Evolutionary conservation across 305 asterid genomes (phyloP).

Genomic region (Fraxinus baroniana): DNA sequence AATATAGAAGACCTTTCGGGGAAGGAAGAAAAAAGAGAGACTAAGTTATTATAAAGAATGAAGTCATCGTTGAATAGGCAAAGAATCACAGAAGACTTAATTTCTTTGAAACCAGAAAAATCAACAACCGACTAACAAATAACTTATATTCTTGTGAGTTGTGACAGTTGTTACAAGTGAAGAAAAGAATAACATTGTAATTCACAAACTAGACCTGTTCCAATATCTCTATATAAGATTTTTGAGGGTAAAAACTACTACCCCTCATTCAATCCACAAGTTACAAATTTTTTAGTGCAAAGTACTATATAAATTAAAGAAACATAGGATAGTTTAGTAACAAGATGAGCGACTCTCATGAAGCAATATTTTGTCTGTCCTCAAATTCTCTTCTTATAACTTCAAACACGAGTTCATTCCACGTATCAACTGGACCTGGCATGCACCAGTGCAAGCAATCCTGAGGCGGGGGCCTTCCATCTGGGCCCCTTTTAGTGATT

Average conservation of each 20-base stretch:
- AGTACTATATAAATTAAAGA: background rate
- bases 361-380: constrained; percentile 24
- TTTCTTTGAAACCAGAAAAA: background rate
- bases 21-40: background rate
- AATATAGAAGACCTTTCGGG: background rate
- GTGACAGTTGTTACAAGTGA: background rate
- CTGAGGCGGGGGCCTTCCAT: constrained; percentile 92
- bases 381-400: constrained; percentile 58
- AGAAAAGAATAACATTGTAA: constrained; percentile 23
- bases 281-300: constrained; percentile 16
- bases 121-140: background rate
- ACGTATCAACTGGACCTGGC: constrained; percentile 98
- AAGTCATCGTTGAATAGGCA: background rate
- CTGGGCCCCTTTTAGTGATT: constrained; percentile 73
- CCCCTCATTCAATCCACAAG: constrained; percentile 21
- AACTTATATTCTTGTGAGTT: background rate
- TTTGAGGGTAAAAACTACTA: constrained; percentile 17
- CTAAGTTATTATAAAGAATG: background rate
- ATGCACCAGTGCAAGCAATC: constrained; percentile 99
- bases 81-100: background rate
- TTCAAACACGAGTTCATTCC: constrained; percentile 84
- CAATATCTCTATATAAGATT: constrained; percentile 15
- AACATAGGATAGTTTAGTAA: background rate
- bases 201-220: constrained; percentile 10
- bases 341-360: constrained; percentile 25